Evolutionary conservation across 2,329 filamentous ascomycete genomes (phyloP).

Genomic region (Sclerotinia spermophila): DNA sequence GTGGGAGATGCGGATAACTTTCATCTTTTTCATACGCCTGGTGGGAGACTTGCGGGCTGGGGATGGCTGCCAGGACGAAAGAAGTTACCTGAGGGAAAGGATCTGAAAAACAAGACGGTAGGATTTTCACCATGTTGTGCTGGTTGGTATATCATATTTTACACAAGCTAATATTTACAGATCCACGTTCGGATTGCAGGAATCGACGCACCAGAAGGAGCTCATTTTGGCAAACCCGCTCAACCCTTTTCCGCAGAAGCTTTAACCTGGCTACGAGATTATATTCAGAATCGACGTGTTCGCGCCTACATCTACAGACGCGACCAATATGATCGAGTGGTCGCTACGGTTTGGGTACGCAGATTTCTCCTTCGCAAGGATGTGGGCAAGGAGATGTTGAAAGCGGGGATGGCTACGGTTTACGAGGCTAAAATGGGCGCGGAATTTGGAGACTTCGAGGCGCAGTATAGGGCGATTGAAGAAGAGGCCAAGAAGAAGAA

Average conservation of each 20-base stretch:
- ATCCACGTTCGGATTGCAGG: slow-evolving; percentile 88
- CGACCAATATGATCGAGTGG: slow-evolving; percentile 90
- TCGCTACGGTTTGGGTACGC: slow-evolving; percentile 78
- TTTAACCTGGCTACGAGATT: slow-evolving; percentile 70
- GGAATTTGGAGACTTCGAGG: slow-evolving; percentile 73
- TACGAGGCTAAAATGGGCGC: slow-evolving; percentile 90
- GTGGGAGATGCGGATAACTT: slow-evolving; percentile 98
- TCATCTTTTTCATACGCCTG: slow-evolving; percentile 88
- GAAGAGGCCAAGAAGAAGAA: slow-evolving; percentile 60
- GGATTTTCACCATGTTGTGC: slow-evolving; percentile 30
- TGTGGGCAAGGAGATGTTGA: slow-evolving; percentile 87
- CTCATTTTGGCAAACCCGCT: slow-evolving; percentile 84
- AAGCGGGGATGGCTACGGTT: slow-evolving; percentile 77
- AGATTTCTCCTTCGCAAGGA: slow-evolving; percentile 65
- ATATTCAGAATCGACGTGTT: slow-evolving; percentile 69
- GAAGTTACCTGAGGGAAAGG: slow-evolving; percentile 64
- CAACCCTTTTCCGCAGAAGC: slow-evolving; percentile 84
- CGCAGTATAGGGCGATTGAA: slow-evolving; percentile 63
- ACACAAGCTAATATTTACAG: slow-evolving; percentile 43
- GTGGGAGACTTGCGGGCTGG: slow-evolving; percentile 84
- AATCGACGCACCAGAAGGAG: slow-evolving; percentile 86
- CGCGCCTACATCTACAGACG: slow-evolving; percentile 77
- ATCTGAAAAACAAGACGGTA: slow-evolving; percentile 75
- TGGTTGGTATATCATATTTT: neutral
- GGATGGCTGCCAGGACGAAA: slow-evolving; percentile 72